A percentile compares a stretch with the other conserved stretches of the same genome.
phyloP scores from a whole-genome alignment of 345 rosid species.

The Toxicodendron radicans region DNA sequence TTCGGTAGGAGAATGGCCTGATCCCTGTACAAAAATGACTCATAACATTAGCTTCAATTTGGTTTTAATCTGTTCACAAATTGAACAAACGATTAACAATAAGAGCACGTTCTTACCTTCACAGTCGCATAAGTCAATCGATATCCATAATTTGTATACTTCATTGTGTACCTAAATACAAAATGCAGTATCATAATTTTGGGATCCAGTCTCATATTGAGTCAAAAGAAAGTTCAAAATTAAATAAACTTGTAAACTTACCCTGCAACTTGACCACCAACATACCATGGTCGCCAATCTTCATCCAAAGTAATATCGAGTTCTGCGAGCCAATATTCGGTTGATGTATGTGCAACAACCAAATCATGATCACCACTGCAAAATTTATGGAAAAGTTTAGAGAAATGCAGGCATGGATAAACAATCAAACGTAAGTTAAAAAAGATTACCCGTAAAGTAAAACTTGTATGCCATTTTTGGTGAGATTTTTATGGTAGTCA shows the following conservation, averaged over 20 bases:
- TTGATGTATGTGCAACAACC: constrained; percentile 29
- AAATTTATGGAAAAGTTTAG: too few species aligned
- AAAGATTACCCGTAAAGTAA: neutral
- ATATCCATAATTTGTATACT: constrained; percentile 6
- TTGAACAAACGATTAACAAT: neutral
- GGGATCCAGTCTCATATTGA: neutral
- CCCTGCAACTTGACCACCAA: constrained; percentile 46
- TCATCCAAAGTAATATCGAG: constrained; percentile 25
- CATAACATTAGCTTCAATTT: neutral
- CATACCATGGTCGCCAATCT: constrained; percentile 44
- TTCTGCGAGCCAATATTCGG: constrained; percentile 29
- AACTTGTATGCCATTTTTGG: neutral
- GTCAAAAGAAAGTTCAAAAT: neutral
- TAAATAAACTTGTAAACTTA: constrained; percentile 3
- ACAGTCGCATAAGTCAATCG: constrained; percentile 5
- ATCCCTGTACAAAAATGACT: neutral
- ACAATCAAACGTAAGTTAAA: neutral
- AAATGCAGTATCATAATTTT: neutral
- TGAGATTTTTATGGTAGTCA: constrained; percentile 9
- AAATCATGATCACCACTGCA: constrained; percentile 40
- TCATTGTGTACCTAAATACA: neutral
- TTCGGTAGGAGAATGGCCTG: constrained; percentile 13
- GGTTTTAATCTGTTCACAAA: neutral
- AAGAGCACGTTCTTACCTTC: neutral
- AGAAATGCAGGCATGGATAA: neutral